These are phyloP conservation scores for Phylloporus arenicola DNA, from an alignment of 768 basidiomycete species.

Conservation along the genomic window DNA sequence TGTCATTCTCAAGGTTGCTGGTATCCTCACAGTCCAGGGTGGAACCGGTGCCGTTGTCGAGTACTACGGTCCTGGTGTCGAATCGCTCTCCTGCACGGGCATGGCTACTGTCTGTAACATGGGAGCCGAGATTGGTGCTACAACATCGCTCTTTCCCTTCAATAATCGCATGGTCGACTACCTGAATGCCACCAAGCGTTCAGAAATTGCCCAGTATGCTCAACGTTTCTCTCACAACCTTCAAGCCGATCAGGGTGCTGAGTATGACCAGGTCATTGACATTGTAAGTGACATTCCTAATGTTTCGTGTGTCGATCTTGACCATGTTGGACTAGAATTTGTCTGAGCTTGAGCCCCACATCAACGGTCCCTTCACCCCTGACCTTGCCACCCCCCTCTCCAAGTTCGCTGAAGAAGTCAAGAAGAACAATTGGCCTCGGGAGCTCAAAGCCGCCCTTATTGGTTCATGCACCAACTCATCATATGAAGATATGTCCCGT, in stretches of 20 bases:
- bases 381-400: slow-evolving; percentile 98
- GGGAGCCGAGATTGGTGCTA: slow-evolving; percentile 99
- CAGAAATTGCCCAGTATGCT: slow-evolving; percentile 84
- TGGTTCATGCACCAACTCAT: slow-evolving; percentile 99
- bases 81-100: slow-evolving; percentile 95
- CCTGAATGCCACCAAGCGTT: slow-evolving; percentile 90
- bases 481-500: slow-evolving; percentile 99
- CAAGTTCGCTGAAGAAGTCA: slow-evolving; percentile 86
- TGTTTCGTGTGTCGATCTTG: neutral
- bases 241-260: slow-evolving; percentile 76
- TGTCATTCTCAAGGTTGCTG: slow-evolving; percentile 98
- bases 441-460: slow-evolving; percentile 97
- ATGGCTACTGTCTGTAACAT: slow-evolving; percentile 99
- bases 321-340: slow-evolving; percentile 56
- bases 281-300: slow-evolving; percentile 51
- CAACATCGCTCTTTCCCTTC: slow-evolving; percentile 98
- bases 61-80: slow-evolving; percentile 91
- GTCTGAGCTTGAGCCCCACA: slow-evolving; percentile 95
- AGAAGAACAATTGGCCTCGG: slow-evolving; percentile 94
- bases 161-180: slow-evolving; percentile 92
- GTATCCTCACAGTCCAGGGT: slow-evolving; percentile 98
- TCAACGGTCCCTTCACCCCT: slow-evolving; percentile 99
- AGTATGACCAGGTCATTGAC: slow-evolving; percentile 92
- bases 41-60: slow-evolving; percentile 99
- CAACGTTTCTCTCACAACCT: slow-evolving; percentile 87